Evolutionary conservation across 495 filamentous ascomycete species (phyloP), one percentile per base, ranked within the genome.

Genomic region (Rhypophila decipiens): DNA sequence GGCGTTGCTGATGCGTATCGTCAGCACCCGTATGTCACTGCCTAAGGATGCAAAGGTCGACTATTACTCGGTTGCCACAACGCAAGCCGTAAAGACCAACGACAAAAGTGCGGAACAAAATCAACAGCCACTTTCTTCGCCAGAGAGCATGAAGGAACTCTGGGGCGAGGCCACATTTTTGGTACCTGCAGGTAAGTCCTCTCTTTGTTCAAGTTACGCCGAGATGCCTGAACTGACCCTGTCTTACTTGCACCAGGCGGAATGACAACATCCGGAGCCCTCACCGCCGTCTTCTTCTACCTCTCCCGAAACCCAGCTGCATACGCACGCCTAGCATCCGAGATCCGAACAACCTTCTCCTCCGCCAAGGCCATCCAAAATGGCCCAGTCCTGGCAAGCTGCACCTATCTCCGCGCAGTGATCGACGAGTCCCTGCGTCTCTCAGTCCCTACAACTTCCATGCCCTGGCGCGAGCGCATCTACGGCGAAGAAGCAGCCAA

Each of bases 351-450:
- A 27, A 58, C 59, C 0, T 78, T 77, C 45, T 9, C 35, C 9
- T 63, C 54, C 31, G 52, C 57, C 22, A 61, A 68, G 15, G 62
- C 68, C 1, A 73, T 79, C 41, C 27, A 21, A 5, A 17, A 15
- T 11, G 56, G 53, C 2, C 64, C 57, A 5, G 75, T 73, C 34
- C 66, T 84, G 0, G 61, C 69, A 15, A 70, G 74, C 2, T 59
- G 76, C 21, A 68, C 70, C 56, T 72, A 76, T 46, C 59, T 65
- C 5, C 66, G 63, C 17, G 68, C 67, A 5, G 66, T 73, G 56
- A 74, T 85, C 46, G 78, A 84, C 47, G 83, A 86, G 50, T 52
- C 74, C 3, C 60, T 85, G 58, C 72, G 83, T 21, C 59, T 85
- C 44, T 69, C 71, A 2, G 80, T 80, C 13, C 63, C 79, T 2